These are phyloP conservation scores for Hyaloscypha finlandica DNA, from an alignment of 495 filamentous ascomycete genomes.

Conservation along the genomic window DNA sequence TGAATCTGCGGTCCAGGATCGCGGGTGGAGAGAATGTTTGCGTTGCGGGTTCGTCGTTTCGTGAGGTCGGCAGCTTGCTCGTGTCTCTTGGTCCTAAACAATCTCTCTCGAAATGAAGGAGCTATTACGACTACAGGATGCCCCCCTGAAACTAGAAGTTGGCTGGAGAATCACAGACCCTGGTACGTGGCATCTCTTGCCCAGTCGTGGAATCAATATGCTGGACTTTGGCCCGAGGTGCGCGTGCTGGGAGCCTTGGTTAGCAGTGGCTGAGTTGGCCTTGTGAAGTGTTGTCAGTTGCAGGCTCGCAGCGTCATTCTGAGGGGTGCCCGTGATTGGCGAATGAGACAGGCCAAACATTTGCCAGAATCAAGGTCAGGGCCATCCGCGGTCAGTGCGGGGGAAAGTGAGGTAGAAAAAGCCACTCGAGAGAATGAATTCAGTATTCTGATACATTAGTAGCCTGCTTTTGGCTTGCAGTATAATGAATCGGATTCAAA, in stretches of 20 bases:
- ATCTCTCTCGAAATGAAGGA: conserved; percentile 26
- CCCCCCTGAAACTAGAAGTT: not conserved
- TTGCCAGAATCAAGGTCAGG: not conserved
- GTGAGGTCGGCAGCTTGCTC: not conserved
- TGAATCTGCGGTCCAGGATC: not conserved
- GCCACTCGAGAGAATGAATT: not conserved
- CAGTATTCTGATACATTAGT: conserved; percentile 10
- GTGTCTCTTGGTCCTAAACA: conserved; percentile 11
- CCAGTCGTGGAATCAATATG: not conserved
- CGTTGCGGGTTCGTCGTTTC: conserved; percentile 7
- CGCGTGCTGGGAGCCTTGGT: not conserved
- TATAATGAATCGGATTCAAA: not conserved
- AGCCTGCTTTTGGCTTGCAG: not conserved
- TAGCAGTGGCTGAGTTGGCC: conserved; percentile 24
- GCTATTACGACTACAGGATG: conserved; percentile 2
- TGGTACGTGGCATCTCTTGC: conserved; percentile 5
- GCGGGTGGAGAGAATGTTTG: conserved; percentile 13
- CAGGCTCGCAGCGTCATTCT: conserved; percentile 6
- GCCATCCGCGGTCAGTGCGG: conserved; percentile 11
- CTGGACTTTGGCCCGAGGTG: not conserved
- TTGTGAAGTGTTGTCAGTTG: conserved; percentile 15
- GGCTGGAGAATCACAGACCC: not conserved
- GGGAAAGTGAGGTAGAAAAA: not conserved
- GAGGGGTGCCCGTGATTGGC: conserved; percentile 18
- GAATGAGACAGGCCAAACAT: conserved; percentile 17